phyloP scores from a whole-genome alignment of 164 flowering plant species.

The Aristolochia contorta region DNA sequence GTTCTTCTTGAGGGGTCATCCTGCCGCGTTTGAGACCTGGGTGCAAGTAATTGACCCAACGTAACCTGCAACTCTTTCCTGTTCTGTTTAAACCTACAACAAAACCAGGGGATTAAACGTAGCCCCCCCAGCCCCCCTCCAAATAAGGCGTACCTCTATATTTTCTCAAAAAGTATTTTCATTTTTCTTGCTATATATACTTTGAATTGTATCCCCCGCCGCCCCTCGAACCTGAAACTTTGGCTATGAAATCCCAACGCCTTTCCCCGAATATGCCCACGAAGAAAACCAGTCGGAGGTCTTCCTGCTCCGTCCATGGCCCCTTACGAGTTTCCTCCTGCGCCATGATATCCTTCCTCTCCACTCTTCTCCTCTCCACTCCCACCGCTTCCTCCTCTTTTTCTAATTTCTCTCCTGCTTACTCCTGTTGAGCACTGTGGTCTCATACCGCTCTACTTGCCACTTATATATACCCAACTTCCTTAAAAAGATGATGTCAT shows the following conservation, averaged over 20 bases:
- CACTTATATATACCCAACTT: too few relatives aligned
- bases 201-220: conserved; percentile 51
- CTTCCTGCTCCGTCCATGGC: conserved; percentile 97
- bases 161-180: neutral
- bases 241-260: conserved; percentile 96
- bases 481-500: neutral
- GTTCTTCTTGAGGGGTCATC: conserved; percentile 90
- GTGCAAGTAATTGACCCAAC: conserved; percentile 94
- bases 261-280: conserved; percentile 86
- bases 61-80: conserved; percentile 95
- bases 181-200: neutral
- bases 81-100: conserved; percentile 93
- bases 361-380: neutral
- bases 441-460: neutral
- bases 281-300: conserved; percentile 57
- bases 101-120: conserved; percentile 37
- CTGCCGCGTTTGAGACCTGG: conserved; percentile 90
- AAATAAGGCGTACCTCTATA: conserved; percentile 41
- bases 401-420: too few relatives aligned
- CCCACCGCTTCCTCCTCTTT: neutral
- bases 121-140: conserved; percentile 25
- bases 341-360: conserved; percentile 20
- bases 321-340: conserved; percentile 70
- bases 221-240: conserved; percentile 98
- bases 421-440: neutral